Base-by-base conservation (phyloP, 345 rosid species). In the Arabis hirsuta region DNA sequence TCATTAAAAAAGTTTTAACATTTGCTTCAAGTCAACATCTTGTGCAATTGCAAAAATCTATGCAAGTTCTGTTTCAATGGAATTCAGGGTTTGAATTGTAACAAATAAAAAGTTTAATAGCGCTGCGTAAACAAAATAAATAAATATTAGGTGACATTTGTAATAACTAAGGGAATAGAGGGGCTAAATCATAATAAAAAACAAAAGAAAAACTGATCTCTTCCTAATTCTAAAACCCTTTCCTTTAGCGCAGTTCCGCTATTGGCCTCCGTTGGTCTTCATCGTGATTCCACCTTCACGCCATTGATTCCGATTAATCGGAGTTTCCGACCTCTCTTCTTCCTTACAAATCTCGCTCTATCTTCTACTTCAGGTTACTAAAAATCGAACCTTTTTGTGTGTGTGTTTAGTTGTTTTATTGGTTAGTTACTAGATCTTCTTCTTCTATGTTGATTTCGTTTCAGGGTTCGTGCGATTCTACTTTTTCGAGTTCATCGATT, bases 241-340 rank as follows among this genome's bases (percentile, higher is more conserved):
- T 57, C 44, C 19, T 16, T 44, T 0, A 19, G n/a, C 51, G 77
- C 77, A 73, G 72, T 54, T 22, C 22, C 57, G 71, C 42, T 34
- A 55, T 8, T 55, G 54, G 38, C 76, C 76, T 72, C 76, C 64
- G 64, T 63, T 64, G 71, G 62, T 63, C 69, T 65, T 26, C 32
- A 56, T 65, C 71, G 65, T 5, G 45, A 38, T 42, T 45, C 31
- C 19, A 34, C 38, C 55, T 72, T 68, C 41, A 24, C 62, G 54
- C 62, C 70, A 43, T 54, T 45, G 27, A 73, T 73, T 73, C 78
- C 78, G 78, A 41, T 58, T 73, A 29, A 50, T 58, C 72, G 72
- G 72, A 65, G 60, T 20, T 31, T 51, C 48, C 3, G 3, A 66
- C 4, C 8, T 19, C 19, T 16, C 62, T 7, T 26, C 24, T 22